Percentiles rank a stretch among this genome's conserved stretches.
Evolutionary conservation across 495 filamentous ascomycete species (phyloP).

Genomic region (Daldinia loculata): DNA sequence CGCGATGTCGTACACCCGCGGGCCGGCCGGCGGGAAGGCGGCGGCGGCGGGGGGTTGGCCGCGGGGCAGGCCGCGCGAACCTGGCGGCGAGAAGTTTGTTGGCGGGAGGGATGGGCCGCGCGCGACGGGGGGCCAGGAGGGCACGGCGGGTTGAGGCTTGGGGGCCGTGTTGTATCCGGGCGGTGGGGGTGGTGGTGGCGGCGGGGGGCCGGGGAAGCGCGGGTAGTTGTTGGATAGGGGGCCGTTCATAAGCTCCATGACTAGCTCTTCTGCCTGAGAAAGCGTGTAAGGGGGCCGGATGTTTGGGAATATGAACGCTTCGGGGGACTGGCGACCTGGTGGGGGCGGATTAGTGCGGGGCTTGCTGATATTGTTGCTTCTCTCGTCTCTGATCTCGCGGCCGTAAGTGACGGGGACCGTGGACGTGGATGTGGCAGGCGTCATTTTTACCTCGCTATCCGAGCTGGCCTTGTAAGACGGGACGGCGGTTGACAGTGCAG

Average conservation of each 20-base stretch:
- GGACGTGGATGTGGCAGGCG: slow-evolving; percentile 26
- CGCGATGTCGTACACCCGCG: slow-evolving; percentile 34
- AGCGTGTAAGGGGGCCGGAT: neutral
- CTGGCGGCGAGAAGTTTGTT: neutral
- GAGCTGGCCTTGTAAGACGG: slow-evolving; percentile 42
- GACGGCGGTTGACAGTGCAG: slow-evolving; percentile 42
- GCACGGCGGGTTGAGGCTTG: neutral
- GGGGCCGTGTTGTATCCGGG: neutral
- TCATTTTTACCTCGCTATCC: slow-evolving; percentile 43
- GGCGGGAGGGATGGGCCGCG: neutral
- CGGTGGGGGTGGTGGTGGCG: neutral
- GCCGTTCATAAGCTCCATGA: neutral
- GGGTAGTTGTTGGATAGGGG: neutral
- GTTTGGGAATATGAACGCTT: neutral
- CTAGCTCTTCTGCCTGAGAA: neutral
- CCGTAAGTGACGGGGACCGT: slow-evolving; percentile 13
- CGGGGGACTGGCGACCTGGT: slow-evolving; percentile 1
- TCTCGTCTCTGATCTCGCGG: slow-evolving; percentile 35
- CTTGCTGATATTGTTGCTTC: slow-evolving; percentile 25
- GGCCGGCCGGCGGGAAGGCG: neutral
- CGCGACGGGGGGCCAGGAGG: neutral
- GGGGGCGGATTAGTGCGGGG: slow-evolving; percentile 23
- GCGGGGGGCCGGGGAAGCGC: neutral
- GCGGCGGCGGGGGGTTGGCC: neutral
- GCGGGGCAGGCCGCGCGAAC: neutral